A percentile compares a stretch with the other conserved stretches of the same genome.
These are phyloP conservation scores for Sphagnum fallax DNA, from an alignment of 228 moss, liverwort and hornwort species.

Conservation along the genomic window DNA sequence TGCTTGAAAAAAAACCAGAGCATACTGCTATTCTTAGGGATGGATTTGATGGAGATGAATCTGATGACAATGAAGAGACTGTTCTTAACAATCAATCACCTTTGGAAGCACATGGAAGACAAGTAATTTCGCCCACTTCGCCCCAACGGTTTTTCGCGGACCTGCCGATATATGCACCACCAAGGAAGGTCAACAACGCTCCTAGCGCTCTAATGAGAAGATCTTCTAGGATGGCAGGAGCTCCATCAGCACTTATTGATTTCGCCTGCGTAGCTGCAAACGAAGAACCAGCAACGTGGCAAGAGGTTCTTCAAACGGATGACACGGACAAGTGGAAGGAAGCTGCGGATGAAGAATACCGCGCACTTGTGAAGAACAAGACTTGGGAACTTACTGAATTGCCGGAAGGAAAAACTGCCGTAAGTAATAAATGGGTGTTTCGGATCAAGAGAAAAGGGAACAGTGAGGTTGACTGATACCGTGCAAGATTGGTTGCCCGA, in stretches of 20 bases:
- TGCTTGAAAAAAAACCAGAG: not conserved
- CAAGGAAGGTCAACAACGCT: not conserved
- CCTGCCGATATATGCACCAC: too few relatives aligned
- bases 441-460: not conserved
- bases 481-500: not conserved
- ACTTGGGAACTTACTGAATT: not conserved
- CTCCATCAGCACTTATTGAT: not conserved
- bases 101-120: too few relatives aligned
- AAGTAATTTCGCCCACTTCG: too few relatives aligned
- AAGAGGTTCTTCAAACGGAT: not conserved
- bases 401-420: not conserved
- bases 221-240: not conserved
- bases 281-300: not conserved
- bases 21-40: not conserved
- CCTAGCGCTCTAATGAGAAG: not conserved
- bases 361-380: not conserved
- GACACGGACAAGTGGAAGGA: not conserved
- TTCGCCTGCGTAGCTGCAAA: not conserved
- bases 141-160: too few relatives aligned
- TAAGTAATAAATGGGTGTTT: constrained; percentile 1
- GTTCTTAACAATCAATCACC: too few relatives aligned
- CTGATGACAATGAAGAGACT: too few relatives aligned
- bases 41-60: not conserved
- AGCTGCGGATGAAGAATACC: not conserved
- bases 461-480: not conserved